A percentile compares a stretch with the other conserved stretches of the same genome.
Evolutionary conservation across 768 basidiomycete genomes (phyloP).

Genomic region (Suillus sp.): DNA sequence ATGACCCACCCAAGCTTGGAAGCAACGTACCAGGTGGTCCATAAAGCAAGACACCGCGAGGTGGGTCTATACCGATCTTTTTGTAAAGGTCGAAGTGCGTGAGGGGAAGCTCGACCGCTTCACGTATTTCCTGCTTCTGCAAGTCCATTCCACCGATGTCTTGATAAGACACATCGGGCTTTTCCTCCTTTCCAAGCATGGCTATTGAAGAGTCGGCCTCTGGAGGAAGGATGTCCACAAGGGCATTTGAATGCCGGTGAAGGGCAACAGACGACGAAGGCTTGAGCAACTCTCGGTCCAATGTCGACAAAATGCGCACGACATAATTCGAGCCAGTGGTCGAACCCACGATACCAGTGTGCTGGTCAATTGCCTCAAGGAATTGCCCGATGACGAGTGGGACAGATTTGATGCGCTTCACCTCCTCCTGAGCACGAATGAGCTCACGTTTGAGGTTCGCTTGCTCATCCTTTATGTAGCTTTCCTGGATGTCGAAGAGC

Average conservation of each 20-base stretch:
- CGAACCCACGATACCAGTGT: conserved; percentile 94
- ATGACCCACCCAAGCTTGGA: not conserved
- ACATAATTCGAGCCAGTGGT: conserved; percentile 99
- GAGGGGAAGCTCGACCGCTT: conserved; percentile 95
- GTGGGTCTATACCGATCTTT: conserved; percentile 99
- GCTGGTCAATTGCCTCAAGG: conserved; percentile 97
- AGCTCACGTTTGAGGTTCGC: conserved; percentile 97
- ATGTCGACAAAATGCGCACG: conserved; percentile 93
- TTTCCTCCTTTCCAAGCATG: conserved; percentile 93
- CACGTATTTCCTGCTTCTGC: conserved; percentile 98
- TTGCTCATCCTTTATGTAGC: conserved; percentile 99
- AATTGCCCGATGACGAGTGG: conserved; percentile 99
- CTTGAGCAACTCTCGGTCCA: conserved; percentile 96
- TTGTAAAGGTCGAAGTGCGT: conserved; percentile 98
- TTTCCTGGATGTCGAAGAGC: conserved; percentile 91
- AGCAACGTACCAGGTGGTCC: conserved; percentile 83
- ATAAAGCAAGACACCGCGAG: conserved; percentile 93
- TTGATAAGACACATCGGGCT: conserved; percentile 89
- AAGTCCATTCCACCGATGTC: conserved; percentile 97
- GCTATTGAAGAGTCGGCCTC: conserved; percentile 97
- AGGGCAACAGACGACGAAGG: conserved; percentile 98
- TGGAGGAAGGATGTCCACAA: conserved; percentile 97
- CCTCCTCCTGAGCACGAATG: conserved; percentile 98
- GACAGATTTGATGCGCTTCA: conserved; percentile 98
- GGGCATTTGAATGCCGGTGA: conserved; percentile 96